Evolutionary conservation across 164 flowering plant genomes (phyloP), one percentile per base, ranked within the genome.

Genomic region (Hamamelis virginiana): DNA sequence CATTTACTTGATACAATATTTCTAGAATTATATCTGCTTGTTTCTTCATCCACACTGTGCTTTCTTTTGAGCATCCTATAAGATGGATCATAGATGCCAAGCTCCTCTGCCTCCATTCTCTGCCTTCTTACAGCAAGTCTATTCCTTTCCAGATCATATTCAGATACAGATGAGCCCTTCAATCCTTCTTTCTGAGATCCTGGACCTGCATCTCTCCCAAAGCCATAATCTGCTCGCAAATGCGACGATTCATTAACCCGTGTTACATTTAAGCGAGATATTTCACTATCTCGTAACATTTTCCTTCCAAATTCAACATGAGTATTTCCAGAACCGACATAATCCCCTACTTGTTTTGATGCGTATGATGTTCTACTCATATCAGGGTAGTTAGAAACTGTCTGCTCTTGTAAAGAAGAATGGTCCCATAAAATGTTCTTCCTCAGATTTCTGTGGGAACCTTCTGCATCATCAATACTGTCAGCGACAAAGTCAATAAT

Each of bases 31-130:
- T 53, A 50, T 46, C 48, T 38, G 19, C 22, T 25, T 4, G 66
- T 16, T 12, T 69, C 78, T 48, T 78, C 78, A 50, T 55, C 78
- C 43, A 50, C 9, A 14, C 1, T 26, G 45, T 69, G 66, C 53
- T 76, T 72, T 59, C 79, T 67, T 63, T 70, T 81, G n/a, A 43
- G 59, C 12, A 68, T 3, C 63, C 67, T 67, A 62, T 65, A 71
- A 53, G 72, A 51, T 46, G 63, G 74, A 4, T 72, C 71, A 65
- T 59, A 56, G 10, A 68, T 18, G 25, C 19, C 56, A 70, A 43
- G 55, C 47, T 70, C 82, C 38, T 79, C 61, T 9, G 11, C 71
- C 21, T 66, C n/a, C 61, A 55, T 53, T 66, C 64, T 64, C 22
- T 70, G 69, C 16, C 21, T 22, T 48, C 74, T 72, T 25, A 53